Evolutionary conservation across 306 rosid species (phyloP), one percentile per base, ranked within the genome.

Genomic region (Quercus agrifolia): DNA sequence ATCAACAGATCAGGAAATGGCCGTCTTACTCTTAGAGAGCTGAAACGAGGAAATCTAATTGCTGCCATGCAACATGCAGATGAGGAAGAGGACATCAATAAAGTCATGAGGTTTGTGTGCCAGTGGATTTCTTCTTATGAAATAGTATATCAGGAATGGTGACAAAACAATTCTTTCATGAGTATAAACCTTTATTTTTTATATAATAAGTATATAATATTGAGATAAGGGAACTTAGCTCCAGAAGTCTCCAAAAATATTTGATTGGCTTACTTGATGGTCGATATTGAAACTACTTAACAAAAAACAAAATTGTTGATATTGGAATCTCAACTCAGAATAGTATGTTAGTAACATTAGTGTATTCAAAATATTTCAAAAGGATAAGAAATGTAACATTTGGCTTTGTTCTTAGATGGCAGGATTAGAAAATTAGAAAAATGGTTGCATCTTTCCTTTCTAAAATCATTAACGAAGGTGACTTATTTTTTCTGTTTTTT

Each of bases 61-160:
- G 85, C 87, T 84, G 92, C 92, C 73, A 84, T 88, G 92, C 89
- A 51, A 56, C 92, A 88, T 81, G 85, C 83, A 73, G 92, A 88
- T 56, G 92, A 88, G 84, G 92, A 88, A 81, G 92, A 88, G 68
- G 92, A 88, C 72, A 88, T 88, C 44, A 88, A 88, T 84, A 88
- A 88, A 84, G 87, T 86, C 63, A 81, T 88, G 88, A 86, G 89
- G 92, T 88, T 67, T 67, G 72, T 35, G 72, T 67, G 30, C 38
- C 3, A 4, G 27, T 14, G 27, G 72, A 67, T 33, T 66, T 66
- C 71, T 31, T 66, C n/a, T 7, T 10, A 33, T 17, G 17, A 35
- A 10, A 8, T 33, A 4, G 35, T 67, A 64, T 64, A 49, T 12
- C 54, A 49, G 44, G 8, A 30, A 64, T 31, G 70, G 72, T 19